Evolutionary conservation across 257 asterid genomes (phyloP), one percentile per base, ranked within the genome.

Genomic region (Solanum chmielewskii): DNA sequence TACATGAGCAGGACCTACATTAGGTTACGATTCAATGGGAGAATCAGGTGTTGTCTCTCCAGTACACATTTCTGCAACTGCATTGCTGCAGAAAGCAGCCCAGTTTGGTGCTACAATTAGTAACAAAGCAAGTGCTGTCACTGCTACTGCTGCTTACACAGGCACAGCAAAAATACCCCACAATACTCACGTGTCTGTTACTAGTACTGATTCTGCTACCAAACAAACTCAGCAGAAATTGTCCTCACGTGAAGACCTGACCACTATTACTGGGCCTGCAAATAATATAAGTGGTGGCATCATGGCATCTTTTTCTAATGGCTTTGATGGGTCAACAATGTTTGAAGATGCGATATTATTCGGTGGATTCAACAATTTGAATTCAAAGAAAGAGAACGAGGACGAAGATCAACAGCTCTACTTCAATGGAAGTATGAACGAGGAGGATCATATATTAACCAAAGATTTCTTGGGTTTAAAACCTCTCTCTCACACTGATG

Each of bases 381-480:
- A 86, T 83, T 11, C 86, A 21, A 88, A 76, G 59, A 85, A 88
- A 59, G 86, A 88, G 11, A 86, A 88, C 21, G 60, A 49, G 10
- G 95, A 90, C 6, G 93, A 92, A 2, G 7, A 69, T 14, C 31
- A 23, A 11, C 76, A 69, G 5, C 42, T 70, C 23, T 73, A 73
- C 39, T 77, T 77, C 83, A 75, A 75, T 25, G 49, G 47, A 37
- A 21, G 31, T 37, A 20, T 35, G 14, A 41, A 39, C 14, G 59
- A 77, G n/a, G 84, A 70, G n/a, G 44, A 70, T 29, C 39, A 77
- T 45, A 15, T 92, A 52, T 52, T 52, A 92, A 96, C 99, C 0
- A 95, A 96, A 88, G 99, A 96, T 87, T 96, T 96, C 91, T 91
- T 96, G 87, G 98, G 99, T 60, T 88, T 96, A 77, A 92, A 95